Evolutionary conservation across 2,329 filamentous ascomycete genomes (phyloP), one percentile per base, ranked within the genome.

Genomic region (Aspergillus quadricinctus): DNA sequence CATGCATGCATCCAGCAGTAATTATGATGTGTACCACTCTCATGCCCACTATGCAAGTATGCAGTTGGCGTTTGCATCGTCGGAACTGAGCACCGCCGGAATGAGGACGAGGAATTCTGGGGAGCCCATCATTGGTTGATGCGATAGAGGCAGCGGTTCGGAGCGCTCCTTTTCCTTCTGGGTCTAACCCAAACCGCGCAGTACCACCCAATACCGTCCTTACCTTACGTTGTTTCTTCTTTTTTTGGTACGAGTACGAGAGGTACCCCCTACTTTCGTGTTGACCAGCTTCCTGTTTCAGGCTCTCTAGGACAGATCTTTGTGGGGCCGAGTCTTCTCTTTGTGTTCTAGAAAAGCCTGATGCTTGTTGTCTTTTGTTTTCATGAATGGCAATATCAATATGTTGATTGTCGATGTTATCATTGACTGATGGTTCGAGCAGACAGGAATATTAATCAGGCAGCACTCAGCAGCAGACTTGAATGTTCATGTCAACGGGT

Each of bases 91-190:
- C 53, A 53, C 59, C 50, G 31, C 41, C 62, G 55, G 59, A 55
- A 46, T 48, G 21, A 41, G 17, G 53, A 48, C 48, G 40, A 57
- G 19, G 11, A 27, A 23, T 7, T 11, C 10, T 46, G 23, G 11
- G 10, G 27, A 21, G 21, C 21, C 43, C 27, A 46, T 46, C 43
- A 23, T 43, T 19, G n/a, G 21, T 27, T 25, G 10, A 23, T 53
- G 19, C 29, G 11, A 43, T 51, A 48, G 11, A 45, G 41, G 45
- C 64, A 63, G 69, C 67, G 68, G 68, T 66, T 68, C 68, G 69
- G 69, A 65, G 68, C 66, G 67, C 61, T 64, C 59, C 63, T 62
- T 67, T 50, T 53, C 56, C 51, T 58, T 55, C 56, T 61, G 53
- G 56, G 51, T 46, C 58, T 54, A 61, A 56, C 60, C 56, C 55